Conservation (phyloP, 768 basidiomycete species). For the Mycena olivaceomarginata region DNA sequence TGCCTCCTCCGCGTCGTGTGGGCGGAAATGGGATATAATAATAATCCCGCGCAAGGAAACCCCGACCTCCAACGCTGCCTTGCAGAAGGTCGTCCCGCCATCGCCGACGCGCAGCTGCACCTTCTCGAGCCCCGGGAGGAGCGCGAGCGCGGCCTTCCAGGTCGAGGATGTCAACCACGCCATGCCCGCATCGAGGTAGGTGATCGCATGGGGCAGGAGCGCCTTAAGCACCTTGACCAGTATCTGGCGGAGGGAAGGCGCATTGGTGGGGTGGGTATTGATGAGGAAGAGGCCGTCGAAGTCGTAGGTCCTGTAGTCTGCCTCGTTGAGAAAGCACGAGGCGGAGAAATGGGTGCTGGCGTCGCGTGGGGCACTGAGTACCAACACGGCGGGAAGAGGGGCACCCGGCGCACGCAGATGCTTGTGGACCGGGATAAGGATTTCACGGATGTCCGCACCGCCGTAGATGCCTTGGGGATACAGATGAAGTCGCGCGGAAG, state of each 20-base stretch:
- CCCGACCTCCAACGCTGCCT: neutral
- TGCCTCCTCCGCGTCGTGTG: too few relatives aligned
- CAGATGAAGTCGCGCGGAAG: neutral
- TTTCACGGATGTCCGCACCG: neutral
- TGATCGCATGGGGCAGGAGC: neutral
- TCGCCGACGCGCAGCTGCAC: neutral
- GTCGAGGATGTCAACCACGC: neutral
- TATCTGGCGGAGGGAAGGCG: slow-evolving; percentile 1
- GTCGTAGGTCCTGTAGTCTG: neutral
- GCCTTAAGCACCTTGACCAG: slow-evolving; percentile 18
- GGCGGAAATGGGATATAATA: too few relatives aligned
- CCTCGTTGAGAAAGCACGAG: neutral
- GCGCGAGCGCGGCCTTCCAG: neutral
- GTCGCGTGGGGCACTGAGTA: neutral
- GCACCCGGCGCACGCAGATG: slow-evolving; percentile 9
- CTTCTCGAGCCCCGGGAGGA: neutral
- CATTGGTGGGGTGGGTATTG: neutral
- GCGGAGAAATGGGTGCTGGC: neutral
- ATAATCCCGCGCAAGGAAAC: too few relatives aligned
- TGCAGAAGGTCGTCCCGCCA: neutral
- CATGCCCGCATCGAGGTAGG: neutral
- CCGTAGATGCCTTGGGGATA: neutral
- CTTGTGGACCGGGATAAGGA: neutral
- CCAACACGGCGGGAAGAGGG: neutral
- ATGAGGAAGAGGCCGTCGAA: neutral